phyloP scores from a whole-genome alignment of 164 flowering plant genomes.

The Magnolia officinalis region DNA sequence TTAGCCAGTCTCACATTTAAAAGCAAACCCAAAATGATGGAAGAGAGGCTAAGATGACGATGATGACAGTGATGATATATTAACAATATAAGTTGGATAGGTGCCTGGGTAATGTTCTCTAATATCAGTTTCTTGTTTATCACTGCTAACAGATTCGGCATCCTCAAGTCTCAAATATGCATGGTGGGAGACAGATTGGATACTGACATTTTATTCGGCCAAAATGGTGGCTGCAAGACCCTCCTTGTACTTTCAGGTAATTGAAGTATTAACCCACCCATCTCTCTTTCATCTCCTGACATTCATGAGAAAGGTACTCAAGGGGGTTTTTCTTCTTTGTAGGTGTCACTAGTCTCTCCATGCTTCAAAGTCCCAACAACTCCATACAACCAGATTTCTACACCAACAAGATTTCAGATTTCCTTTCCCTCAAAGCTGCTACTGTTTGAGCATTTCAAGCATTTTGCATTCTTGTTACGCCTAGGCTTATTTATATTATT shows the following conservation, averaged over 20 bases:
- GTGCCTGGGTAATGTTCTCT: neutral
- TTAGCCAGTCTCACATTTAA: neutral
- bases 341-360: slow-evolving; percentile 82
- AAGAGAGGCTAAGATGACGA: neutral
- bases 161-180: slow-evolving; percentile 91
- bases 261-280: neutral
- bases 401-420: slow-evolving; percentile 87
- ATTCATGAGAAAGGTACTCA: neutral
- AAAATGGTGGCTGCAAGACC: slow-evolving; percentile 97
- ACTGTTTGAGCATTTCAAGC: slow-evolving; percentile 36
- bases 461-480: slow-evolving; percentile 1
- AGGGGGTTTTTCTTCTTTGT: neutral
- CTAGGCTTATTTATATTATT: neutral
- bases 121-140: slow-evolving; percentile 11
- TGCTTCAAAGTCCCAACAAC: slow-evolving; percentile 78
- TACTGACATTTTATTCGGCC: slow-evolving; percentile 95
- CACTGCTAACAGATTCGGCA: slow-evolving; percentile 61
- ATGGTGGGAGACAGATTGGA: slow-evolving; percentile 99
- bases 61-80: neutral
- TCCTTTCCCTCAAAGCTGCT: slow-evolving; percentile 75
- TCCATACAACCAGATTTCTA: slow-evolving; percentile 92
- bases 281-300: neutral
- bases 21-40: neutral
- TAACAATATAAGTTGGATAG: neutral
- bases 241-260: slow-evolving; percentile 98